Evolutionary conservation across 116 monocot species (phyloP).

Genomic region (Iris pallida): DNA sequence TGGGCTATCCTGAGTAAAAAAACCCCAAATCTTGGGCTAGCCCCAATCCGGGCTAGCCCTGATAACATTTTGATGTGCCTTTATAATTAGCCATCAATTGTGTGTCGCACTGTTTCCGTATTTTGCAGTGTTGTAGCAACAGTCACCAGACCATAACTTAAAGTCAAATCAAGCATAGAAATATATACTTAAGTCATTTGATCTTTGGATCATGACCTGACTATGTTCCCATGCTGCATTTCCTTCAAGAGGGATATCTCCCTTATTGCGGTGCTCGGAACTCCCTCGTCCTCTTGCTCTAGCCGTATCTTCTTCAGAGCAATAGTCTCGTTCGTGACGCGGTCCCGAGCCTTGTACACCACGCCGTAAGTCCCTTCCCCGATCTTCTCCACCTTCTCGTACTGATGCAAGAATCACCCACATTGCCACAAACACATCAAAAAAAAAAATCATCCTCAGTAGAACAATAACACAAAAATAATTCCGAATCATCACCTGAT

Average conservation of each 20-base stretch:
- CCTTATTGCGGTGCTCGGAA: slow-evolving; percentile 90
- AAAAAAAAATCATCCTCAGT: neutral
- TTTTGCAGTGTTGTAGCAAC: no score
- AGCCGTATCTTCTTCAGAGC: slow-evolving; percentile 93
- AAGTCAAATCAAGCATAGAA: no score
- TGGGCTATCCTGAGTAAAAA: no score
- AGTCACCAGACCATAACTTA: no score
- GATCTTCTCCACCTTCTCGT: slow-evolving; percentile 66
- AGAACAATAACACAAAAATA: neutral
- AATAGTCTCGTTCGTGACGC: slow-evolving; percentile 51
- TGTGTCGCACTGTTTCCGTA: no score
- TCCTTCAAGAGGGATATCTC: slow-evolving; percentile 96
- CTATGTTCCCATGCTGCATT: slow-evolving; percentile 93
- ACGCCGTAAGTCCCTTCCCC: slow-evolving; percentile 96
- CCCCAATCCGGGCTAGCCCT: no score
- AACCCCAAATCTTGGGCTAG: no score
- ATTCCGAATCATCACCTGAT: neutral
- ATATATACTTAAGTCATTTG: no score
- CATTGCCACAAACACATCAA: neutral
- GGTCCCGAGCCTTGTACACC: slow-evolving; percentile 86
- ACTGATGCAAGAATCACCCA: slow-evolving; percentile 5
- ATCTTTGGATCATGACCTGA: slow-evolving; percentile 38
- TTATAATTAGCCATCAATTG: no score
- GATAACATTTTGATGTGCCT: no score
- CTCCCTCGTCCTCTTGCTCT: slow-evolving; percentile 96